These are phyloP conservation scores for Collybiopsis confluens DNA, from an alignment of 768 basidiomycete species.

Conservation along the genomic window DNA sequence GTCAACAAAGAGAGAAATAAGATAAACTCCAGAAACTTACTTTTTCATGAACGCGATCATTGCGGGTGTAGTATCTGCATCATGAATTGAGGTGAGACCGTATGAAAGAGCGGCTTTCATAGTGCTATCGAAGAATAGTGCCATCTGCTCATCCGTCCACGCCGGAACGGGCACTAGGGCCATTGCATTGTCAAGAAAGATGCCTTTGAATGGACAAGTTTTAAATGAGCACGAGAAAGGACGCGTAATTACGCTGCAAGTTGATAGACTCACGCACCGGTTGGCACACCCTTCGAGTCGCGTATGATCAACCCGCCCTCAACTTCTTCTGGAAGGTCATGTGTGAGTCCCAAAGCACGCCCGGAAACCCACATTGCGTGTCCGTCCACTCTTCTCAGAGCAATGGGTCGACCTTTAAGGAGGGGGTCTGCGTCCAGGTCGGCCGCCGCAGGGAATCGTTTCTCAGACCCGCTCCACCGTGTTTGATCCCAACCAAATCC, in stretches of 20 bases:
- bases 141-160: constrained; percentile 55
- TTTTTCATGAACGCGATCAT: constrained; percentile 61
- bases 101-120: constrained; percentile 66
- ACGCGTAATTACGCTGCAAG: neutral
- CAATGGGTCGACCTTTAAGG: constrained; percentile 66
- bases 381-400: constrained; percentile 71
- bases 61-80: constrained; percentile 54
- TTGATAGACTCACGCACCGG: constrained; percentile 46
- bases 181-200: constrained; percentile 90
- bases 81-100: constrained; percentile 86
- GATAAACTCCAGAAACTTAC: constrained; percentile 31
- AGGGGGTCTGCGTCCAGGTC: constrained; percentile 71
- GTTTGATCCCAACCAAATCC: constrained; percentile 97
- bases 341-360: constrained; percentile 62
- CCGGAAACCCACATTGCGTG: constrained; percentile 88
- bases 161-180: constrained; percentile 61
- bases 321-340: constrained; percentile 54
- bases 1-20: neutral
- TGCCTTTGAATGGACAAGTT: constrained; percentile 32
- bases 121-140: constrained; percentile 58
- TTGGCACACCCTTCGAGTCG: constrained; percentile 57
- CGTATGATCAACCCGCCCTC: constrained; percentile 76
- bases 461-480: constrained; percentile 57
- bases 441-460: constrained; percentile 68
- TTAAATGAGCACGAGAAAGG: neutral